Percentiles rank a stretch among this genome's conserved stretches.
phyloP scores from a whole-genome alignment of 2,329 filamentous ascomycete species.

The Byssoonygena ceratinophila region DNA sequence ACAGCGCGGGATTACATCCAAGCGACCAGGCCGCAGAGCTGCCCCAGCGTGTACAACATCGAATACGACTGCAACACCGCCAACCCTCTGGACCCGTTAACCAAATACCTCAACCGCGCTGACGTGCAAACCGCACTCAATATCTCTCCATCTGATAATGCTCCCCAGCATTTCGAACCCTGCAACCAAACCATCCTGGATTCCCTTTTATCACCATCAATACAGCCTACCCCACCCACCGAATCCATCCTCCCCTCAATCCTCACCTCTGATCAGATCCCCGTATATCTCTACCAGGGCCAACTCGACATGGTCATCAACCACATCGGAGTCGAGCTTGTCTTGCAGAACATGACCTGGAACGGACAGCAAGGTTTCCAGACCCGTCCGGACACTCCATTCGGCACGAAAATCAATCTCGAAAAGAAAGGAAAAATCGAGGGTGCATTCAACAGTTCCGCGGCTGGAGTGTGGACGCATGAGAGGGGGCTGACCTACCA shows the following conservation, averaged over 20 bases:
- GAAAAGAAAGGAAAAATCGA: too few species aligned
- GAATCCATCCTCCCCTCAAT: slow-evolving; percentile 28
- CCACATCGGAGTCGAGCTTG: slow-evolving; percentile 29
- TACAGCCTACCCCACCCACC: slow-evolving; percentile 23
- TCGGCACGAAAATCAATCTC: neutral
- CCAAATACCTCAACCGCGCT: slow-evolving; percentile 26
- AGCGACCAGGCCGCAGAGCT: slow-evolving; percentile 17
- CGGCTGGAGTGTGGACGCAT: slow-evolving; percentile 25
- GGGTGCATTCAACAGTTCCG: neutral
- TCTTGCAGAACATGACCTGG: slow-evolving; percentile 36
- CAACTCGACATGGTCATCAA: slow-evolving; percentile 32
- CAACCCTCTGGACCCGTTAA: slow-evolving; percentile 20
- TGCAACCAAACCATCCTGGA: slow-evolving; percentile 27
- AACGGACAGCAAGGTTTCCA: slow-evolving; percentile 29
- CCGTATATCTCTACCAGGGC: slow-evolving; percentile 31
- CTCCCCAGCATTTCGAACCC: slow-evolving; percentile 17
- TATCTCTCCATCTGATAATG: slow-evolving; percentile 10
- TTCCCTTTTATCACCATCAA: slow-evolving; percentile 19
- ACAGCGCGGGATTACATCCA: slow-evolving; percentile 27
- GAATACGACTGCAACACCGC: slow-evolving; percentile 25
- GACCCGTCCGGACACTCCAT: slow-evolving; percentile 22
- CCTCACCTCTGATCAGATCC: slow-evolving; percentile 25
- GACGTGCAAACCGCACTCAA: slow-evolving; percentile 29
- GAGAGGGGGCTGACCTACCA: slow-evolving; percentile 31
- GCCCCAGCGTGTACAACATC: slow-evolving; percentile 30